Conservation (phyloP, 352 stramenopile genomes). For the Globisporangium barbulae region DNA sequence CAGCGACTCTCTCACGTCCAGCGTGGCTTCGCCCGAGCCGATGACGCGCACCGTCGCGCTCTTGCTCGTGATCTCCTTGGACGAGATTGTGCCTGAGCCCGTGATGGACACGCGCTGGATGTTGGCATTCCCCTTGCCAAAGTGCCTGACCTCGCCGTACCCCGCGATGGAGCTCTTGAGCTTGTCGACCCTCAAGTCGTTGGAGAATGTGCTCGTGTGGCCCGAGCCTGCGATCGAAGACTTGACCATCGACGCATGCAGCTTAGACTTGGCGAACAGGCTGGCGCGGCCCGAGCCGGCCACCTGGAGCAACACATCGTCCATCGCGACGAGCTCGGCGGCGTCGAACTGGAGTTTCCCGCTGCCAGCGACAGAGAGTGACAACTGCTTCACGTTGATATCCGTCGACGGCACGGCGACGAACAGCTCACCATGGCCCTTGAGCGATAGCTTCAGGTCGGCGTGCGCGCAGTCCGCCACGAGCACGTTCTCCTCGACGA, state of each 20-base stretch:
- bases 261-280: background rate
- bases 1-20: conserved; percentile 6
- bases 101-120: conserved; percentile 12
- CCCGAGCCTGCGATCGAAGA: conserved; percentile 8
- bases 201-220: background rate
- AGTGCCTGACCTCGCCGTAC: conserved; percentile 3
- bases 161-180: conserved; percentile 16
- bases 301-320: conserved; percentile 11
- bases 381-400: conserved; percentile 6
- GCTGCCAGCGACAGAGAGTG: conserved; percentile 6
- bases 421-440: conserved; percentile 9
- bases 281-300: conserved; percentile 2
- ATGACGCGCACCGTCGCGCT: conserved; percentile 9
- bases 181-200: background rate
- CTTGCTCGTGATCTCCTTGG: conserved; percentile 2
- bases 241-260: conserved; percentile 8
- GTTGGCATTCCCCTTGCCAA: background rate
- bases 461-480: conserved; percentile 5
- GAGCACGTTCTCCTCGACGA: conserved; percentile 13
- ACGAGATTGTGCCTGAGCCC: conserved; percentile 7
- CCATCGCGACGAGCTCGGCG: background rate
- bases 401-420: background rate
- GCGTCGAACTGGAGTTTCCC: conserved; percentile 9
- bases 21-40: conserved; percentile 7
- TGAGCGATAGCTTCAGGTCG: conserved; percentile 1